A percentile compares a stretch with the other conserved stretches of the same genome.
These are phyloP conservation scores for Asterophora parasitica DNA, from an alignment of 768 basidiomycete genomes.

Conservation along the genomic window DNA sequence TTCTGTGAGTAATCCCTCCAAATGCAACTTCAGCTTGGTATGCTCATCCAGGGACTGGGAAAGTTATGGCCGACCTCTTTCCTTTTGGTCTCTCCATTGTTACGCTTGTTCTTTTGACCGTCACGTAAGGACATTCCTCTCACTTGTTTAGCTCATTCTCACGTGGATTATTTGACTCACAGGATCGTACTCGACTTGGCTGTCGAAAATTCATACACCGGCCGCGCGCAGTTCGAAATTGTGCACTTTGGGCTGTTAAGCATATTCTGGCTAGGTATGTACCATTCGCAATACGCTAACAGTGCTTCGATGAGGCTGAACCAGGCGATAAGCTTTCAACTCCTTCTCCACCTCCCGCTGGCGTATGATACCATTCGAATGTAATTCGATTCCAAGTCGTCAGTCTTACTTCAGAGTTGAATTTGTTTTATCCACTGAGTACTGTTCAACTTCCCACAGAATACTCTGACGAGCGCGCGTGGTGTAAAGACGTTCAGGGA, in stretches of 20 bases:
- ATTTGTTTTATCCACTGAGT: neutral
- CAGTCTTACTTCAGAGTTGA: conserved; percentile 8
- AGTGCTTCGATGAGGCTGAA: neutral
- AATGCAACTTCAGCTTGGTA: neutral
- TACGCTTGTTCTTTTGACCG: conserved; percentile 38
- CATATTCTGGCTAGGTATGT: conserved; percentile 53
- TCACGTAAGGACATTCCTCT: conserved; percentile 31
- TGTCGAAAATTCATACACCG: conserved; percentile 37
- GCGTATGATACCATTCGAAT: conserved; percentile 42
- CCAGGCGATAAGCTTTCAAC: conserved; percentile 40
- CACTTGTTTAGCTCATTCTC: neutral
- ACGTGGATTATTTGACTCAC: neutral
- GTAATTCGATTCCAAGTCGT: conserved; percentile 46
- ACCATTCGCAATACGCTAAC: neutral
- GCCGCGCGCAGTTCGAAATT: conserved; percentile 44
- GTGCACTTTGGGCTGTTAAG: conserved; percentile 39
- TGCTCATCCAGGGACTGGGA: neutral
- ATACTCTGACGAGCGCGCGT: conserved; percentile 38
- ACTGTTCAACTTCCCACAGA: conserved; percentile 22
- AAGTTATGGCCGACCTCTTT: conserved; percentile 55
- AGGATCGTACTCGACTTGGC: conserved; percentile 43
- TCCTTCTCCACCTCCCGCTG: conserved; percentile 59
- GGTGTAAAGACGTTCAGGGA: conserved; percentile 52
- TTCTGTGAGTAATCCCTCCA: conserved; percentile 41
- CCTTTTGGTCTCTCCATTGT: conserved; percentile 55